phyloP scores from a whole-genome alignment of 257 asterid species.

The Gentiana macrophylla region DNA sequence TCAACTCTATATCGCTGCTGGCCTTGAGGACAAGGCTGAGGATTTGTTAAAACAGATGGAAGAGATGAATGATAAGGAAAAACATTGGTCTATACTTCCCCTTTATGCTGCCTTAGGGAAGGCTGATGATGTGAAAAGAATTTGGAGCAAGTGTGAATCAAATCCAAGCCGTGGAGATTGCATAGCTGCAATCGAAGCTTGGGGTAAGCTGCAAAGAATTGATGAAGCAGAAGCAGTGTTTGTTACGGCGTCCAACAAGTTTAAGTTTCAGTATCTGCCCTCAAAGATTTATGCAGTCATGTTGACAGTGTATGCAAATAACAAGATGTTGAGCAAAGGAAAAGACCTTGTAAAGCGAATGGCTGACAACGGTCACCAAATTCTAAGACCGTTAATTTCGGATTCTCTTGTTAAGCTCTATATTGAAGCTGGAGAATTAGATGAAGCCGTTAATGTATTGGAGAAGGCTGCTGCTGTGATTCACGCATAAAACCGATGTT shows the following conservation, averaged over 20 bases:
- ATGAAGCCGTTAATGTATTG: slow-evolving; percentile 46
- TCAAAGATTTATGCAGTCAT: slow-evolving; percentile 31
- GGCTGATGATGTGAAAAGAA: slow-evolving; percentile 49
- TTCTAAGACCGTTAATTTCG: slow-evolving; percentile 48
- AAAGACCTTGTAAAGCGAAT: slow-evolving; percentile 65
- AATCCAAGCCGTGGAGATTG: slow-evolving; percentile 31
- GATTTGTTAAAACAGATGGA: slow-evolving; percentile 52
- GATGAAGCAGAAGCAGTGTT: slow-evolving; percentile 68
- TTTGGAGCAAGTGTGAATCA: slow-evolving; percentile 57
- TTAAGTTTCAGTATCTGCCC: slow-evolving; percentile 18
- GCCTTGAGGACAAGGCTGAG: slow-evolving; percentile 55
- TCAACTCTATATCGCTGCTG: slow-evolving; percentile 32
- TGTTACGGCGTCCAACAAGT: slow-evolving; percentile 22
- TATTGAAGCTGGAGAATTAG: slow-evolving; percentile 56
- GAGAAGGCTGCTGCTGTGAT: slow-evolving; percentile 42
- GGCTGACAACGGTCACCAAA: slow-evolving; percentile 35
- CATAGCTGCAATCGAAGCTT: slow-evolving; percentile 56
- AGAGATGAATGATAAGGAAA: slow-evolving; percentile 30
- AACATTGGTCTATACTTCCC: slow-evolving; percentile 46
- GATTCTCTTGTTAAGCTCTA: slow-evolving; percentile 66
- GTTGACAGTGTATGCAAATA: slow-evolving; percentile 45
- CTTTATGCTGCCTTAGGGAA: slow-evolving; percentile 62
- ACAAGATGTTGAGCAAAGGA: slow-evolving; percentile 51
- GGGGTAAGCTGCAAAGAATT: slow-evolving; percentile 48
- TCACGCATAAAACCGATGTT: slow-evolving; percentile 31